Base-by-base conservation (phyloP, 129 eudicot genomes). In the Helianthus annuus region DNA sequence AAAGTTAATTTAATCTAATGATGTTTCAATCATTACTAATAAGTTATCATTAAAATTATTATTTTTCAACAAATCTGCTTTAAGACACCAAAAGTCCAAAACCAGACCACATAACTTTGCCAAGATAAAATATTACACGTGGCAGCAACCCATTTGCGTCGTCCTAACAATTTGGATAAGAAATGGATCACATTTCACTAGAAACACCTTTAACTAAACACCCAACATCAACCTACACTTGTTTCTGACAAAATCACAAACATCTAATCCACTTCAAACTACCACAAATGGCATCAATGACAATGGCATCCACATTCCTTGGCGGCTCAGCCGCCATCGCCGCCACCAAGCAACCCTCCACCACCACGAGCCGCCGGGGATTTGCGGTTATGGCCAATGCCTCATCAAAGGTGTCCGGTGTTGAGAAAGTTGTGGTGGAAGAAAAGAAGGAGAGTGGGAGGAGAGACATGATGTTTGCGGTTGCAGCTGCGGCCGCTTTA, bases 401-500 rank as follows among this genome's bases (percentile, higher is more conserved):
- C 52, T 78, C 89, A 64, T 78, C 89, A 64, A 74, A 72, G 48
- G 77, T 16, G 1, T 15, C 66, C 7, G 78, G 56, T 39, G 67
- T 74, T 71, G 65, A 85, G 64, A 74, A 77, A 10, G 52, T 22
- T 32, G 76, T 17, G 34, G 63, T 17, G 45, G 88, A 75, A 22
- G 72, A 52, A 29, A 71, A 70, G 53, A 76, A 60, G 5, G 72
- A 72, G 62, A 82, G 32, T 56, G 85, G 88, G 4, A 72, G 97
- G 79, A 86, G 99, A 83, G 87, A 84, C 65, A 42, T 90, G 89
- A 72, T 94, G 83, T 84, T 94, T 51, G 91, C 87, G 1, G 75
- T 65, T 8, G 96, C 86, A 6, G 96, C 93, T 0, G 92, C 92
- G 0, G 93, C 87, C 0, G 89, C 83, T 10, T 83, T 84, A 44